Evolutionary conservation across 2,329 filamentous ascomycete genomes (phyloP), one percentile per base, ranked within the genome.

Genomic region (Didymella lethalis): DNA sequence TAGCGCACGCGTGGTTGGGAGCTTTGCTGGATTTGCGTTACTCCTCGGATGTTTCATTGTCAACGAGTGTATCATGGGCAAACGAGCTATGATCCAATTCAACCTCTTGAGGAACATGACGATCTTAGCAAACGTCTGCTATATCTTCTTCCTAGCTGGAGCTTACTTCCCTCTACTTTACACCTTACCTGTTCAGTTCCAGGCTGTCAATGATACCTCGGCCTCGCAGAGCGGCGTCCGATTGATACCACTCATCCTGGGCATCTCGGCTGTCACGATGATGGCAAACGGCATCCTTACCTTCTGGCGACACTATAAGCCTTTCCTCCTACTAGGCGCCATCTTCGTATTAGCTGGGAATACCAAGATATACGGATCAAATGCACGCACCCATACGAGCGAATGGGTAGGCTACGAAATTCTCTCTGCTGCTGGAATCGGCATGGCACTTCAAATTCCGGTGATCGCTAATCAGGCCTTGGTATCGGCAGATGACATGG

Each of bases 331-430:
- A 12, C n/a, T 72, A 8, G 71, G 74, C 11, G 64, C 76, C 4
- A 26, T 70, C 1, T 48, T 72, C 5, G 62, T 55, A 0, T 61
- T 68, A 4, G 63, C 59, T 3, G 72, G 72, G 2, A 59, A 67
- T 20, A 8, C 52, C 2, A 64, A 45, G 25, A 70, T 73, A 3
- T 69, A 80, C 74, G 51, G 81, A 0, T 72, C 81, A 2, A 68
- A 75, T 18, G 65, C 77, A 1, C 62, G 66, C 34, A 79, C 80
- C 3, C 62, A 75, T 0, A 69, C 71, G 0, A 70, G 63, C 2
- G 69, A 75, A 31, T 84, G 81, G 82, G 78, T 83, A 23, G 82
- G 82, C 8, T 84, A 79, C 65, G 80, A 84, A 53, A 71, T 80
- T 4, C 59, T 84, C 2, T 57, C 76, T 4, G 83, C 81, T 20